Conservation (phyloP, 257 asterid genomes). For the Nicotiana knightiana region DNA sequence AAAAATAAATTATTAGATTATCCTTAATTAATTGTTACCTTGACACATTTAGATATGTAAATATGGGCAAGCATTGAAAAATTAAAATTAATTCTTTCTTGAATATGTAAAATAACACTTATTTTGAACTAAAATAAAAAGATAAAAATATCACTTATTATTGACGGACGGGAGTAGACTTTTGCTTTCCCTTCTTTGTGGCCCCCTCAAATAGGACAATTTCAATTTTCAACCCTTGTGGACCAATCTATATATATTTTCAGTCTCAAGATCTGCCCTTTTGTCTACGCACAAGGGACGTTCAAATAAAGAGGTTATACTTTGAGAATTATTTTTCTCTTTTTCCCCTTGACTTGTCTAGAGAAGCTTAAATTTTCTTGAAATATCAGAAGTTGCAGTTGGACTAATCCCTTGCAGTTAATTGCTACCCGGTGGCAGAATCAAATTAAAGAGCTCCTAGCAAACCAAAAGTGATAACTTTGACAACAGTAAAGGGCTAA, state of each 20-base stretch:
- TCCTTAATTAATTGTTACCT: no score
- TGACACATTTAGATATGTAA: no score
- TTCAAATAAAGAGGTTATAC: neutral
- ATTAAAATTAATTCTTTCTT: no score
- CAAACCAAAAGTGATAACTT: no score
- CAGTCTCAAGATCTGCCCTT: neutral
- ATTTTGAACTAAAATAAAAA: no score
- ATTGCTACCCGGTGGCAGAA: neutral
- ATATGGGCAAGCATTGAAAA: no score
- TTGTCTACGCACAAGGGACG: neutral
- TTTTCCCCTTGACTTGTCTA: constrained; percentile 3
- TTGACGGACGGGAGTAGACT: neutral
- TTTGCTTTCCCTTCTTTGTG: neutral
- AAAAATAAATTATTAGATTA: no score
- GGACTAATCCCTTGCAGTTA: neutral
- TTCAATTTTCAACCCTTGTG: neutral
- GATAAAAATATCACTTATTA: no score
- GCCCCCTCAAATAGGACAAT: neutral
- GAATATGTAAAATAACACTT: fast-evolving
- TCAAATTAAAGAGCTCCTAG: no score
- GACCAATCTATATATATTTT: neutral
- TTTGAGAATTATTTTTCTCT: neutral
- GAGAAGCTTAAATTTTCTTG: neutral
- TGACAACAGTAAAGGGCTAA: no score
- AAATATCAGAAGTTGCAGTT: neutral